Percentiles rank a stretch among this genome's conserved stretches.
phyloP scores from a whole-genome alignment of 495 filamentous ascomycete genomes.

The Hypoxylon lienhwacheense region DNA sequence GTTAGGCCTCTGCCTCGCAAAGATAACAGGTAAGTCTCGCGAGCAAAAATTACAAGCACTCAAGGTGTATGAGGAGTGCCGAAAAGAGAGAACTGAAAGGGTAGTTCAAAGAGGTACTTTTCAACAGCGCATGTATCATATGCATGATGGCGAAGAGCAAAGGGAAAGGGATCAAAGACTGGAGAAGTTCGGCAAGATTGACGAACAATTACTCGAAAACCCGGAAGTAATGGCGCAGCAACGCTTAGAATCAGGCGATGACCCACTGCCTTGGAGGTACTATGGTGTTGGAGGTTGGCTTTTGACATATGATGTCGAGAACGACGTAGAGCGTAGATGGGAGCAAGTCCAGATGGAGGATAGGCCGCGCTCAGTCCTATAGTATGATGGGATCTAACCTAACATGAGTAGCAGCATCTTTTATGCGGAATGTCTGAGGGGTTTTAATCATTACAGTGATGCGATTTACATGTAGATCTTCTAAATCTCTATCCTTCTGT shows the following conservation, averaged over 20 bases:
- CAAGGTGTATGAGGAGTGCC: slow-evolving; percentile 56
- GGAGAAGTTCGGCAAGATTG: slow-evolving; percentile 43
- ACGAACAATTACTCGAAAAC: slow-evolving; percentile 24
- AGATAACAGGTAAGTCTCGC: slow-evolving; percentile 34
- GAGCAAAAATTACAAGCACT: slow-evolving; percentile 51
- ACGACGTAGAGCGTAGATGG: slow-evolving; percentile 54
- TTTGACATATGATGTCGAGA: slow-evolving; percentile 56
- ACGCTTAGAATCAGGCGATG: slow-evolving; percentile 45
- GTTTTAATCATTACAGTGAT: too few species aligned
- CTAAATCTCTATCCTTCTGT: too few species aligned
- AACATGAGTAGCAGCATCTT: not conserved
- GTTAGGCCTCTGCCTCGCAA: slow-evolving; percentile 46
- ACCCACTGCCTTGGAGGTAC: slow-evolving; percentile 55
- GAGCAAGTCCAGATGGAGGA: slow-evolving; percentile 1
- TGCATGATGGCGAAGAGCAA: slow-evolving; percentile 58
- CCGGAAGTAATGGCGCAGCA: slow-evolving; percentile 43
- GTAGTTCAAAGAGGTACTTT: slow-evolving; percentile 59
- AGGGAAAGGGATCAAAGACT: slow-evolving; percentile 53
- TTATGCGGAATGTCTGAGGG: not conserved
- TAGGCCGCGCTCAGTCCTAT: slow-evolving; percentile 12
- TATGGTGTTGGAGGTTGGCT: slow-evolving; percentile 57
- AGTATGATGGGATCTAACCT: not conserved
- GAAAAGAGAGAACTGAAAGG: slow-evolving; percentile 58
- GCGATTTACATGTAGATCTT: too few species aligned
- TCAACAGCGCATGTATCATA: slow-evolving; percentile 60